These are phyloP conservation scores for Gillenia trifoliata DNA, from an alignment of 306 rosid species.

Conservation along the genomic window DNA sequence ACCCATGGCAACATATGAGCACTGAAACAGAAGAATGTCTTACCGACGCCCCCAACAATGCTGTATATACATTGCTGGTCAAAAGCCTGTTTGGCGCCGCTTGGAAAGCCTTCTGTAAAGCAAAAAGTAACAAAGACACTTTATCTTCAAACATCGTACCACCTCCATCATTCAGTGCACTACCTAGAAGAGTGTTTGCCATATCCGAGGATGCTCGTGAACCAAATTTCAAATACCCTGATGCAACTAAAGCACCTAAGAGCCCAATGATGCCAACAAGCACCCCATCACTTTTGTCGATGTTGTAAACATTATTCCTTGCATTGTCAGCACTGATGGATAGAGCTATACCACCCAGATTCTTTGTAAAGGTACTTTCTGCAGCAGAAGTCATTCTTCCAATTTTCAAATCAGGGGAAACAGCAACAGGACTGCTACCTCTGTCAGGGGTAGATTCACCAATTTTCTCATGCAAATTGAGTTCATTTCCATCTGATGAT, in stretches of 20 bases:
- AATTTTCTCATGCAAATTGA: conserved; percentile 35
- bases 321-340: conserved; percentile 94
- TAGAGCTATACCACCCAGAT: conserved; percentile 91
- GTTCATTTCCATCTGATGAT: conserved; percentile 38
- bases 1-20: background rate
- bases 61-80: conserved; percentile 73
- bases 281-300: conserved; percentile 83
- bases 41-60: conserved; percentile 94
- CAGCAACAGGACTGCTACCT: conserved; percentile 30
- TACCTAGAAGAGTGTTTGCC: conserved; percentile 61
- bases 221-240: conserved; percentile 74
- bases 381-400: conserved; percentile 53
- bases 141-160: conserved; percentile 92
- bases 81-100: conserved; percentile 87
- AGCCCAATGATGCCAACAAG: conserved; percentile 79
- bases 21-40: conserved; percentile 26
- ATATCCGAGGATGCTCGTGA: conserved; percentile 44
- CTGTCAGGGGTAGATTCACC: conserved; percentile 43
- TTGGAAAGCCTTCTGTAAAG: conserved; percentile 91
- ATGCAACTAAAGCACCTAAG: conserved; percentile 81
- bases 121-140: conserved; percentile 82
- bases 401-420: conserved; percentile 38
- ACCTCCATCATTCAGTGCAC: conserved; percentile 66
- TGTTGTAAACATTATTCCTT: conserved; percentile 88
- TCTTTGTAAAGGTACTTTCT: conserved; percentile 46